A percentile compares a stretch with the other conserved stretches of the same genome.
phyloP scores from a whole-genome alignment of 1,284 basidiomycete species.

The Cutaneotrichosporon cavernicola region DNA sequence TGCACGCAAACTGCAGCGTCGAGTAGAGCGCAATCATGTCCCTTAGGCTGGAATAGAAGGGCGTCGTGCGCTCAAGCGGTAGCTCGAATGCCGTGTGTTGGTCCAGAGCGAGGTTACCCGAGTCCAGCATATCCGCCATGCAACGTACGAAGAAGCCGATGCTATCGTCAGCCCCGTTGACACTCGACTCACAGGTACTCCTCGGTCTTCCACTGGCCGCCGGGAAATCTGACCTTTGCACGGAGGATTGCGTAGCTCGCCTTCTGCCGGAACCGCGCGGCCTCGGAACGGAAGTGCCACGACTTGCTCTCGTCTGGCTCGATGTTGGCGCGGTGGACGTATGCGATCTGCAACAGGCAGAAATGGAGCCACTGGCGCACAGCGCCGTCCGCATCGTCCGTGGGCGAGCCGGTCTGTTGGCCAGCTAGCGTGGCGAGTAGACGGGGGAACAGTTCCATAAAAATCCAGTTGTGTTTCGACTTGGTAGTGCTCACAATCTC shows the following conservation, averaged over 20 bases:
- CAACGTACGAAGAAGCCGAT: conserved; percentile 30
- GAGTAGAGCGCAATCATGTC: conserved; percentile 30
- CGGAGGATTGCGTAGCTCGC: conserved; percentile 24
- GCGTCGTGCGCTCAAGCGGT: conserved; percentile 10
- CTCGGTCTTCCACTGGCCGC: conserved; percentile 26
- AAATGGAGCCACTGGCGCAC: conserved; percentile 23
- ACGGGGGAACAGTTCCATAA: conserved; percentile 26
- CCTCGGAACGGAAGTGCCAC: conserved; percentile 19
- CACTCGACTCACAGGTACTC: conserved; percentile 21
- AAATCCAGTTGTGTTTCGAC: conserved; percentile 30
- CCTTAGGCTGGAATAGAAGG: conserved; percentile 20
- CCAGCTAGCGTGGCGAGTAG: conserved; percentile 16
- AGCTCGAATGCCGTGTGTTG: conserved; percentile 19
- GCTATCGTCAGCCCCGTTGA: neutral
- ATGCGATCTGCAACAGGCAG: conserved; percentile 25
- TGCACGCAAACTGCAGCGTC: conserved; percentile 19
- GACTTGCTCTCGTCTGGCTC: conserved; percentile 19
- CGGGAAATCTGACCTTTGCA: conserved; percentile 23
- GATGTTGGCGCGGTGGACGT: conserved; percentile 28
- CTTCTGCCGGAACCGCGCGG: conserved; percentile 13
- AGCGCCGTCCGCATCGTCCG: conserved; percentile 11
- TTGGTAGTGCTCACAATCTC: conserved; percentile 26
- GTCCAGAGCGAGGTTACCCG: conserved; percentile 19
- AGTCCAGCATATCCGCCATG: conserved; percentile 31
- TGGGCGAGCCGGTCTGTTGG: neutral